Evolutionary conservation across 78 protist species (phyloP), one percentile per base, ranked within the genome.

Genomic region (Carpediemonas membranifera): DNA sequence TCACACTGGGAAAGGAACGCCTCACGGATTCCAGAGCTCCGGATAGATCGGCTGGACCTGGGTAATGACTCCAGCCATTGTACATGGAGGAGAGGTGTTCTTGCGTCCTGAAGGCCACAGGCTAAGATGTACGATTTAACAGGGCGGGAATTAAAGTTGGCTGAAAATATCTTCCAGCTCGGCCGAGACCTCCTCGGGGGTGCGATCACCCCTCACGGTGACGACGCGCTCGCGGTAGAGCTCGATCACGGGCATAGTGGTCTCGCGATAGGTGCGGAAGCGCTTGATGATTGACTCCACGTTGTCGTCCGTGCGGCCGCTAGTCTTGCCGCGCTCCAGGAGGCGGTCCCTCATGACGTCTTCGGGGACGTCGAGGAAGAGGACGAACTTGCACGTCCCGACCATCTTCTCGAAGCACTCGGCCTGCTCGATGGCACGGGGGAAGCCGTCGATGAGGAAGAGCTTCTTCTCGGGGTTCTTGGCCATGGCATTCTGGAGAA

Each of bases 361-460:
- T 51, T 71, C 80, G 34, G 74, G 51, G 54, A 76, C 72, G 52
- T 86, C 91, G 31, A 86, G 51, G 75, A 35, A 60, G 57, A 86
- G 78, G n/a, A 74, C 73, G 9, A 65, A n/a, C 30, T 3, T 30
- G 30, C 59, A 41, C 62, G 52, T 7, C 51, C 30, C 60, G 9
- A 74, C 59, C 21, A 2, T n/a, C 2, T 47, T 41, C 54, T 74
- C 76, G 36, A 64, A 82, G 25, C 28, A 39, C 39, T 33, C 25
- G 7, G 70, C 58, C 41, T 82, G 81, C 25, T 35, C 71, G 39
- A 77, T 0, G 13, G 65, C 66, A 52, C 88, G 68, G 37, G 92
- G 92, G 75, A 87, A 87, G 21, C 92, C 88, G 57, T 83, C 88
- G 33, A 83, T 63, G 18, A 87, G 71, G 56, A 76, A 74, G 66